Conservation (phyloP, 768 basidiomycete species). For the Nidularia pulvinata region DNA sequence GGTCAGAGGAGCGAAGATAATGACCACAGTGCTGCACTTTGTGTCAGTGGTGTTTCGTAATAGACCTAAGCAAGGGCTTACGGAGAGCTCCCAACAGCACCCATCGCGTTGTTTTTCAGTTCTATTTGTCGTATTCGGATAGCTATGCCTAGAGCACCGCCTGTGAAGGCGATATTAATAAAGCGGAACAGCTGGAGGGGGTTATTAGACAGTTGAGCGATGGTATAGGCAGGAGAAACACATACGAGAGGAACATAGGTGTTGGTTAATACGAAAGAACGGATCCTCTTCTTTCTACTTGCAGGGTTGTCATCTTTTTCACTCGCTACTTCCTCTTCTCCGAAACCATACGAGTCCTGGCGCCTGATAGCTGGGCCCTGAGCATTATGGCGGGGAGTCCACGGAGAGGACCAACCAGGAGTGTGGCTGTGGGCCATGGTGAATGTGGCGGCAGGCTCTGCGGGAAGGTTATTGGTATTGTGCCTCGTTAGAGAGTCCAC, state of each 20-base stretch:
- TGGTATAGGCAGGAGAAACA: constrained; percentile 5
- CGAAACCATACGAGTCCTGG: constrained; percentile 23
- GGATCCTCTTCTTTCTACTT: constrained; percentile 45
- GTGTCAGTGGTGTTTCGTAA: neutral
- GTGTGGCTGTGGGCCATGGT: constrained; percentile 56
- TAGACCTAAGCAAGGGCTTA: constrained; percentile 28
- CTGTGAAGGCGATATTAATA: constrained; percentile 82
- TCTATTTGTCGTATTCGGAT: constrained; percentile 72
- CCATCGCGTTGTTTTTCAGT: constrained; percentile 45
- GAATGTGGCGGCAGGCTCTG: constrained; percentile 38
- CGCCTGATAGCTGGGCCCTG: constrained; percentile 29
- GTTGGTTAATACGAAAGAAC: constrained; percentile 72
- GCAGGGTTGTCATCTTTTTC: constrained; percentile 22
- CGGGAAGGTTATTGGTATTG: constrained; percentile 27
- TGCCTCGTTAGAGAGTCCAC: constrained; percentile 5
- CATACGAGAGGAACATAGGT: constrained; percentile 78
- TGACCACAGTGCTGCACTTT: constrained; percentile 64
- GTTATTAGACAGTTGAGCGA: constrained; percentile 9
- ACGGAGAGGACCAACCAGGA: constrained; percentile 70
- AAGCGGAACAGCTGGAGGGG: constrained; percentile 72
- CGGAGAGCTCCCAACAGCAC: constrained; percentile 84
- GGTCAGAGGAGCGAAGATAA: constrained; percentile 84
- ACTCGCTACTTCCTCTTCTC: constrained; percentile 19
- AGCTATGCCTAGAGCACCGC: constrained; percentile 77
- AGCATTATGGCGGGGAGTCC: constrained; percentile 47